phyloP scores from a whole-genome alignment of 257 asterid genomes.

The Orobanche coerulescens region DNA sequence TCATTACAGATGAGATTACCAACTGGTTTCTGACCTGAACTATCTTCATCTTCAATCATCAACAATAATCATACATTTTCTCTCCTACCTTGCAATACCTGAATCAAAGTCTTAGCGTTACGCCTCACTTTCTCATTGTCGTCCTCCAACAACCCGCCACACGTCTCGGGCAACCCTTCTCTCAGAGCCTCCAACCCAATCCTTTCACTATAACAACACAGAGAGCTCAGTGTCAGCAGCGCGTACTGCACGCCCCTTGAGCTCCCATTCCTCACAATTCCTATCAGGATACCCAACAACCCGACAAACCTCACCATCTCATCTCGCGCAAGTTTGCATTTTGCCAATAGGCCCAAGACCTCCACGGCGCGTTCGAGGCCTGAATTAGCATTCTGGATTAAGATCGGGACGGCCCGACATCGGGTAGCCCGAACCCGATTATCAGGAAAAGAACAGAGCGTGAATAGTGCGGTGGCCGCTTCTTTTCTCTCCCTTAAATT shows the following conservation, averaged over 20 bases:
- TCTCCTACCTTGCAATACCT: constrained; percentile 60
- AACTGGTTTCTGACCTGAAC: background rate
- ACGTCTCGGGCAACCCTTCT: constrained; percentile 58
- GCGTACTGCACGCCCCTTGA: constrained; percentile 82
- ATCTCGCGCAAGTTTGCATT: constrained; percentile 61
- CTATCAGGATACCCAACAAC: constrained; percentile 43
- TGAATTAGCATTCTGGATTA: constrained; percentile 50
- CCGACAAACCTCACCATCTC: constrained; percentile 53
- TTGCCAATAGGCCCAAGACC: constrained; percentile 73
- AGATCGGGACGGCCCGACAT: constrained; percentile 44
- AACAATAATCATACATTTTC: constrained; percentile 24
- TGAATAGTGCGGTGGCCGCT: constrained; percentile 73
- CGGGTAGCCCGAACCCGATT: constrained; percentile 61
- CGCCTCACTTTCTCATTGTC: constrained; percentile 83
- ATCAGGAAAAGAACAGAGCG: constrained; percentile 68
- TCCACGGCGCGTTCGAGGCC: constrained; percentile 85
- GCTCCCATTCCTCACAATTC: constrained; percentile 59
- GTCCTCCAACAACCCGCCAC: constrained; percentile 65
- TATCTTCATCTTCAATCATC: constrained; percentile 12
- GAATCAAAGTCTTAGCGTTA: constrained; percentile 62
- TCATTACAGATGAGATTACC: background rate
- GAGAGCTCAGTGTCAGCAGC: constrained; percentile 48
- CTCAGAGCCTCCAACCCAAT: constrained; percentile 43
- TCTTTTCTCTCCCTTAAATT: constrained; percentile 76
- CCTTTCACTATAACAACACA: constrained; percentile 53